Base-by-base conservation (phyloP, 129 eudicot species). In the Cynara cardunculus region DNA sequence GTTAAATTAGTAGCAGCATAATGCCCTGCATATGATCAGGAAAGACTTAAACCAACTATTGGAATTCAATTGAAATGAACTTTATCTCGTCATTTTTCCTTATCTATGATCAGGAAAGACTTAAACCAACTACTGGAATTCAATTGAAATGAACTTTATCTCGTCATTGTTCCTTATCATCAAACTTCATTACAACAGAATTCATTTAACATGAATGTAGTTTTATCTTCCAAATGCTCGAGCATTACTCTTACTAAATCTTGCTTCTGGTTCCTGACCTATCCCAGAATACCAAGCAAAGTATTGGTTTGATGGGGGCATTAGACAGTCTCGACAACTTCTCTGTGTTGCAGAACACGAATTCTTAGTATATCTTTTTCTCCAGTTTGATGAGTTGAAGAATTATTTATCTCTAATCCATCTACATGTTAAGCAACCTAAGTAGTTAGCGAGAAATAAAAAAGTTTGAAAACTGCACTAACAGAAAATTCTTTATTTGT, bases 41-140 rank as follows among this genome's bases (percentile, higher is more conserved):
- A 76, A 75, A 68, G 31, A 13, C 81, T 46, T 75, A 61, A 25
- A 44, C 39, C 19, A 74, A 75, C 80, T 27, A 66, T 35, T 37
- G 67, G 59, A 35, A 25, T 49, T 49, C 62, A 16, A 16, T 49
- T 49, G 6, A 49, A 7, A 49, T 49, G 62, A 49, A 49, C 22
- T 18, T 16, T 49, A 49, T 49, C 62, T 49, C 62, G n/a, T 49
- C 21, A 49, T 49, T 49, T n/a, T n/a, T n/a, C n/a, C n/a, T n/a
- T n/a, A n/a, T n/a, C n/a, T 3, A 65, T 37, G 56, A 18, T 25
- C 74, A 74, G 27, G n/a, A 76, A 75, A 68, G 31, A 13, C 81
- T 46, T 75, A 61, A 25, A 44, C 39, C 19, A 74, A 75, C 80
- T 27, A 66, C 59, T 37, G 67, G 59, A 35, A 25, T 49, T 49